Conservation (phyloP, 2,329 filamentous ascomycete species). For the Pyrenophora teres region DNA sequence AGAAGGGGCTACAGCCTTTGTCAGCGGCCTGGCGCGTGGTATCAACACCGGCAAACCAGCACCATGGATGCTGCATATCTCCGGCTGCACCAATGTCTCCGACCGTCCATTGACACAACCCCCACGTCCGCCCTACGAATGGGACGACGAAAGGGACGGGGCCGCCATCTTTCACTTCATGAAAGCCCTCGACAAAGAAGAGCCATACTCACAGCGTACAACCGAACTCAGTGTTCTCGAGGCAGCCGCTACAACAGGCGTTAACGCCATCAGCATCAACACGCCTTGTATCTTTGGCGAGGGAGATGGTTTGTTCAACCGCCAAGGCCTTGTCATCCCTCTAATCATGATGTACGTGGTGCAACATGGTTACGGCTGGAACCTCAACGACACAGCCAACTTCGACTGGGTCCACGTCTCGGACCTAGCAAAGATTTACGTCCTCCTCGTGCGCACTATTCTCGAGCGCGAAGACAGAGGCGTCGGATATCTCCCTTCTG, state of each 20-base stretch:
- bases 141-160: constrained; percentile 18
- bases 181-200: constrained; percentile 6
- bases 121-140: constrained; percentile 11
- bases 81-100: constrained; percentile 21
- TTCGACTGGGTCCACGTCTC: constrained; percentile 25
- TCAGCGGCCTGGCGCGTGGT: constrained; percentile 19
- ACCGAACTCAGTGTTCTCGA: constrained; percentile 19
- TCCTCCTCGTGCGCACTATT: constrained; percentile 21
- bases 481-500: constrained; percentile 17
- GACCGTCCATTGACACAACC: constrained; percentile 13
- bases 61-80: constrained; percentile 22
- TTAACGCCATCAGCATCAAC: constrained; percentile 21
- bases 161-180: constrained; percentile 16
- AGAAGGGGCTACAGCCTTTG: constrained; percentile 18
- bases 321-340: constrained; percentile 17
- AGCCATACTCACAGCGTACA: constrained; percentile 20
- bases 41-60: constrained; percentile 7
- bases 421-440: constrained; percentile 21
- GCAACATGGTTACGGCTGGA: constrained; percentile 24
- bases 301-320: constrained; percentile 22
- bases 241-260: constrained; percentile 9
- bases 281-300: constrained; percentile 24
- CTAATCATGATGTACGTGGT: constrained; percentile 18
- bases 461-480: constrained; percentile 21
- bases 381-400: constrained; percentile 24